Conservation (phyloP, 495 filamentous ascomycete genomes). For the Penicillium waksmanii region DNA sequence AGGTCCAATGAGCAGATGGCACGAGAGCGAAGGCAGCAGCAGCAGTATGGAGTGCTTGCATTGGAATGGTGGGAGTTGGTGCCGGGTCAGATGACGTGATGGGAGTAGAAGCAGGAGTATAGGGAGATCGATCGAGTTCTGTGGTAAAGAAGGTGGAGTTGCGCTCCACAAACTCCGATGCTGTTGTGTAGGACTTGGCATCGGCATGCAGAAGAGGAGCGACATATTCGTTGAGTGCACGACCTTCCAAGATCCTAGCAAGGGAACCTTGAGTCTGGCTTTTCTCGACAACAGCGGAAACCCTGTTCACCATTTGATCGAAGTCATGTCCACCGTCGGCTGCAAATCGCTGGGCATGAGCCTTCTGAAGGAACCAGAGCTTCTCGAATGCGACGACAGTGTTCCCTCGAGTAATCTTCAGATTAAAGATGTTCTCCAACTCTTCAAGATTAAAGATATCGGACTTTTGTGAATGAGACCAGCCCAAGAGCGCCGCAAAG, state of each 20-base stretch:
- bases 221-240: conserved; percentile 43
- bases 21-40: conserved; percentile 44
- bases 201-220: conserved; percentile 59
- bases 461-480: conserved; percentile 68
- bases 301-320: conserved; percentile 50
- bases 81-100: conserved; percentile 12
- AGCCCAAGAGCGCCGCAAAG: conserved; percentile 83
- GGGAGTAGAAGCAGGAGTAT: conserved; percentile 25
- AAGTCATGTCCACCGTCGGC: conserved; percentile 41
- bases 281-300: conserved; percentile 38
- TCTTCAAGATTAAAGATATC: conserved; percentile 74
- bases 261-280: conserved; percentile 31
- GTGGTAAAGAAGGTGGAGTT: conserved; percentile 68
- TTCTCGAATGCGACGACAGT: conserved; percentile 83
- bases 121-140: conserved; percentile 38
- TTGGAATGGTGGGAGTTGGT: conserved; percentile 27
- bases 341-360: conserved; percentile 59
- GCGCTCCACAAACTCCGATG: conserved; percentile 58
- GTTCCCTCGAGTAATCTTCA: conserved; percentile 88
- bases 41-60: conserved; percentile 44
- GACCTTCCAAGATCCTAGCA: conserved; percentile 34
- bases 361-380: conserved; percentile 76
- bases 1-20: conserved; percentile 40
- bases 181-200: conserved; percentile 62
- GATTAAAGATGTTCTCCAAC: conserved; percentile 72